Conservation (phyloP, 768 basidiomycete species). For the Neoboletus magnificus region DNA sequence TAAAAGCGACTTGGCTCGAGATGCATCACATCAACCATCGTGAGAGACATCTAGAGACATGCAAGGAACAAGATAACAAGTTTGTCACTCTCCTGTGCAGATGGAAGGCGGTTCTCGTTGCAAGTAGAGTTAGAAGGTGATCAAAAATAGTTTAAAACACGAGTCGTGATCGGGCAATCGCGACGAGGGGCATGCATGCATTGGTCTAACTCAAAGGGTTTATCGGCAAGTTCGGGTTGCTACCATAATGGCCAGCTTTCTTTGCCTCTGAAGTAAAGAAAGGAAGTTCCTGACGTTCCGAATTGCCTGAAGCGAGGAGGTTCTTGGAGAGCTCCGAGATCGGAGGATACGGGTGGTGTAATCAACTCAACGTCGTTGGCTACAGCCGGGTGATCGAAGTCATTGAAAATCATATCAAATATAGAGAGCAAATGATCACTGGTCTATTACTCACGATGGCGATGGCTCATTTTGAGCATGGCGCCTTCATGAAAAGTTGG, state of each 20-base stretch:
- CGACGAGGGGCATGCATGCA: neutral
- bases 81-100: neutral
- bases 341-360: neutral
- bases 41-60: neutral
- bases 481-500: neutral
- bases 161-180: neutral
- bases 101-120: neutral
- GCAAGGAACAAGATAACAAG: neutral
- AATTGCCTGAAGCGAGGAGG: neutral
- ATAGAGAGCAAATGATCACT: conserved; percentile 8
- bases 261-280: neutral
- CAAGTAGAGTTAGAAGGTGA: neutral
- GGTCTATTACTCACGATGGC: conserved; percentile 10
- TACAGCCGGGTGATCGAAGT: neutral
- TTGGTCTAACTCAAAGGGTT: neutral
- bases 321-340: neutral
- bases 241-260: neutral
- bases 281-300: neutral
- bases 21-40: neutral
- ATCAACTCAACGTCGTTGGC: conserved; percentile 8
- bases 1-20: neutral
- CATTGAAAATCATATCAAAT: neutral
- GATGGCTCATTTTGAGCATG: neutral
- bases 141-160: neutral
- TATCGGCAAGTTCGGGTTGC: neutral